A percentile compares a stretch with the other conserved stretches of the same genome.
phyloP scores from a whole-genome alignment of 305 asterid genomes.

The Nicotiana rustica region DNA sequence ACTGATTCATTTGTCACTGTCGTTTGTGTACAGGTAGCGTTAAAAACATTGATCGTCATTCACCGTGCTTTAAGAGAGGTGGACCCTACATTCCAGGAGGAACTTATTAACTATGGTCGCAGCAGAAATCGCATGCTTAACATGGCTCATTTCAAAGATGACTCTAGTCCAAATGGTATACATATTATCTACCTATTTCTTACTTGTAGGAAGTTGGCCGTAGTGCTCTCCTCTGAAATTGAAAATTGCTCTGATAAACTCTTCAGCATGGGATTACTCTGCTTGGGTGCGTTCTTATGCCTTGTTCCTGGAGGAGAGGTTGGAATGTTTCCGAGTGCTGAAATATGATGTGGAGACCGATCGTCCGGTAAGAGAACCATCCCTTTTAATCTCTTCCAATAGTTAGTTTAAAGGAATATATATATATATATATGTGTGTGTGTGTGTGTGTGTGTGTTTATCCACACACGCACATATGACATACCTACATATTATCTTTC shows the following conservation, averaged over 20 bases:
- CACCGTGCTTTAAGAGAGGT: constrained; percentile 99
- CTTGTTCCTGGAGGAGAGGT: constrained; percentile 93
- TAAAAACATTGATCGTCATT: constrained; percentile 90
- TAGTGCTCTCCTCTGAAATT: constrained; percentile 34
- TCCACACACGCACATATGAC: not conserved
- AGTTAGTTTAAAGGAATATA: not conserved
- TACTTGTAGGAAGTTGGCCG: constrained; percentile 32
- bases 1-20: constrained; percentile 4
- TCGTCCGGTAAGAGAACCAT: constrained; percentile 60
- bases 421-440: not conserved
- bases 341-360: constrained; percentile 88
- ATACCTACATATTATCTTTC: not conserved
- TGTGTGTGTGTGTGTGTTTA: not conserved
- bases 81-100: constrained; percentile 97
- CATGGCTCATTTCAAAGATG: constrained; percentile 95
- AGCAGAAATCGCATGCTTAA: constrained; percentile 90
- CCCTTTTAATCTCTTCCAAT: not conserved
- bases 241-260: constrained; percentile 41
- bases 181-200: constrained; percentile 27
- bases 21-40: constrained; percentile 71
- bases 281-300: constrained; percentile 98
- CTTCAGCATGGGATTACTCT: constrained; percentile 97
- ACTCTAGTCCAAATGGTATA: constrained; percentile 94
- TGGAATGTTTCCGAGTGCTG: constrained; percentile 90
- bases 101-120: constrained; percentile 82